Conservation (phyloP, 1,284 basidiomycete genomes). For the Cystobasidium sp. region DNA sequence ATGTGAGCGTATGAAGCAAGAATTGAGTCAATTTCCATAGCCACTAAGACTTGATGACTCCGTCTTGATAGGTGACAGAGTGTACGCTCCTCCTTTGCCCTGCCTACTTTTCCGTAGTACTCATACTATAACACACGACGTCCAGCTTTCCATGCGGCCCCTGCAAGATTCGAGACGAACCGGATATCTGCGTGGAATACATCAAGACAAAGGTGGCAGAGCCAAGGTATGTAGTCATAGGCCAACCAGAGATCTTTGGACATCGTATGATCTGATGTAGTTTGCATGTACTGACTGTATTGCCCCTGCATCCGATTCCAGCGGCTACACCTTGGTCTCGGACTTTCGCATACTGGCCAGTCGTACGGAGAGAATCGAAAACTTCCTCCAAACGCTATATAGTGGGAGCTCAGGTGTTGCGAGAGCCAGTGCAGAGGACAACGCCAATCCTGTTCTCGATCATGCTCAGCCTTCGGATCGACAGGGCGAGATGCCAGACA, state of each 20-base stretch:
- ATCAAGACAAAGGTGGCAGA: background rate
- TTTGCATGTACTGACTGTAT: background rate
- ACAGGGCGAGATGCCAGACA: too few species aligned
- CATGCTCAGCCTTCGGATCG: too few species aligned
- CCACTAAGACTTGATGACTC: background rate
- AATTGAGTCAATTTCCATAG: background rate
- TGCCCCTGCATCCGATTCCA: background rate
- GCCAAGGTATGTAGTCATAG: background rate
- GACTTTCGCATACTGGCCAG: constrained; percentile 4
- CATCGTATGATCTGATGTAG: background rate
- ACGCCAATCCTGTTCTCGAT: too few species aligned
- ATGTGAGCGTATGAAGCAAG: background rate
- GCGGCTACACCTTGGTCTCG: constrained; percentile 4
- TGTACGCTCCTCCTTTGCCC: background rate
- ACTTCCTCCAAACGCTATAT: constrained; percentile 2
- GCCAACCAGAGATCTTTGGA: background rate
- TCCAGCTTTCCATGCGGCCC: constrained; percentile 3
- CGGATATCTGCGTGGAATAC: background rate
- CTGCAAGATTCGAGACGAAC: background rate
- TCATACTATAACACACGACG: background rate
- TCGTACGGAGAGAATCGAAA: background rate
- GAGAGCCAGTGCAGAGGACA: too few species aligned
- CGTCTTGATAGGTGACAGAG: background rate
- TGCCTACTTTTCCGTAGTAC: background rate
- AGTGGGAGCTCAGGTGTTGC: background rate